A percentile compares a stretch with the other conserved stretches of the same genome.
Evolutionary conservation across 2,329 filamentous ascomycete genomes (phyloP).

Genomic region (Fusarium sp.): DNA sequence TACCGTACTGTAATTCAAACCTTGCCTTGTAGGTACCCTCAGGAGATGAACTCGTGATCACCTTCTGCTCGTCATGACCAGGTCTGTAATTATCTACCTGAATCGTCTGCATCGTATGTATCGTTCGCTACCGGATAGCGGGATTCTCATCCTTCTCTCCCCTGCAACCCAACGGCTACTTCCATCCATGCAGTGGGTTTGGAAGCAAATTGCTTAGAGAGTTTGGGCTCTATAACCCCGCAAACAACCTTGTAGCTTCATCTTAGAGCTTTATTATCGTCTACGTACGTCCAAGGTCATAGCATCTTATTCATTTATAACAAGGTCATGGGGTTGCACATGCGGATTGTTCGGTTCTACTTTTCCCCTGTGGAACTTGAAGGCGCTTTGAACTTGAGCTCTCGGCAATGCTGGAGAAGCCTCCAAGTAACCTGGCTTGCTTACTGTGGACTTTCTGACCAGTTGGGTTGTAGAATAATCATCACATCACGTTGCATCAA

Average conservation of each 20-base stretch:
- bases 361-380: slow-evolving; percentile 6
- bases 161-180: slow-evolving; percentile 17
- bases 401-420: slow-evolving; percentile 5
- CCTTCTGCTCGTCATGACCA: slow-evolving; percentile 11
- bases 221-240: slow-evolving; percentile 29
- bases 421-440: neutral
- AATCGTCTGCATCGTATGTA: neutral
- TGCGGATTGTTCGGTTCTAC: slow-evolving; percentile 1
- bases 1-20: neutral
- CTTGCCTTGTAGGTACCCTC: slow-evolving; percentile 14
- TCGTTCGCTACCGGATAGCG: slow-evolving; percentile 27
- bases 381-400: slow-evolving; percentile 2
- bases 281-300: slow-evolving; percentile 16
- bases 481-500: slow-evolving; percentile 30
- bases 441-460: slow-evolving; percentile 26
- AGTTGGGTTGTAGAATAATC: slow-evolving; percentile 15
- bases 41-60: slow-evolving; percentile 27
- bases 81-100: neutral
- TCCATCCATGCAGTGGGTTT: slow-evolving; percentile 24
- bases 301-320: slow-evolving; percentile 14
- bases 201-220: slow-evolving; percentile 30
- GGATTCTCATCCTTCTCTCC: slow-evolving; percentile 11
- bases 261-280: slow-evolving; percentile 9
- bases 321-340: slow-evolving; percentile 24
- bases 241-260: slow-evolving; percentile 33